Evolutionary conservation across 2,329 filamentous ascomycete species (phyloP), one percentile per base, ranked within the genome.

Genomic region (Exophiala aquamarina): DNA sequence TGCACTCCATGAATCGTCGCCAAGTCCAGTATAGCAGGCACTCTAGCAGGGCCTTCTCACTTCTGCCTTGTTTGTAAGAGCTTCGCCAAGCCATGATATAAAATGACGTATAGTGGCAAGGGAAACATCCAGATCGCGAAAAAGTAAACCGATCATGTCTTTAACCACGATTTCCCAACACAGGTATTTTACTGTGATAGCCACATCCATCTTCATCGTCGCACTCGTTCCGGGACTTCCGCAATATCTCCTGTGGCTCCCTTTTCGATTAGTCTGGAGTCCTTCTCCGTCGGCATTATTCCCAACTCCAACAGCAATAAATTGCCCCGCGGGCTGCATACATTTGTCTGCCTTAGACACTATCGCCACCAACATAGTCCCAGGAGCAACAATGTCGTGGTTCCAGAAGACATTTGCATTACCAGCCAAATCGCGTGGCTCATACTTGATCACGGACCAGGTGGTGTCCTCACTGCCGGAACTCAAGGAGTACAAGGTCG

Each of bases 381-480:
- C 18, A 26, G 38, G 19, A 9, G 14, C 17, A 42, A 49, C 28
- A 47, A 56, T 54, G 37, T 76, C 82, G 54, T 95, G 89, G 88
- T 82, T 78, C 60, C 92, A 96, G 71, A 95, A 93, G 68, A 79
- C 84, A 41, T 83, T 97, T 70, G 81, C 83, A 1, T 83, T 97
- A 11, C 88, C 89, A 41, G 65, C 87, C 15, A 80, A 82, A 64
- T 81, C 83, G 35, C 84, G 91, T 51, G 93, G 93, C 66, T 89
- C 83, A 43, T 96, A 96, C 72, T 86, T 97, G 50, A 79, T 97
- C 61, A 96, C 92, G 41, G 82, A 91, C 66, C 75, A 84, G 42
- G 79, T 97, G 46, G 59, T 82, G 19, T 73, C 76, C 40, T 74
- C 83, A 49, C 72, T 97, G 1, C 91, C 92, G 3, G 90, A 96